Evolutionary conservation across 2,329 filamentous ascomycete genomes (phyloP), one percentile per base, ranked within the genome.

Genomic region (Diaporthe aspalathi): DNA sequence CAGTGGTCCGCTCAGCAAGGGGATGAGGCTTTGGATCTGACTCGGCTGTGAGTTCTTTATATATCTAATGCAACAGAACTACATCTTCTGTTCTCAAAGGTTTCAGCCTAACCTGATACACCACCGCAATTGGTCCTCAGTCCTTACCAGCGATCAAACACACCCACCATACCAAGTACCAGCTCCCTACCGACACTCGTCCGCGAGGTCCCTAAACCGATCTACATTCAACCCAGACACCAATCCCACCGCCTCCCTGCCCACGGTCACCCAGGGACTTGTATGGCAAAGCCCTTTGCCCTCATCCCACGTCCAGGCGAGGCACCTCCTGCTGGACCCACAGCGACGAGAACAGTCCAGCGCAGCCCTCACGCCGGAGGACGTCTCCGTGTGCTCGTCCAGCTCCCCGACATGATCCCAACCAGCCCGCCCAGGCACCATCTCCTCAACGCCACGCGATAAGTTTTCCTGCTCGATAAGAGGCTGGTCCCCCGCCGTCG

Each of bases 291-390:
- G 75, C 73, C 78, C 76, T 16, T 72, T 77, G 27, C 74, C 76
- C 60, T 80, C 77, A 35, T 87, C 82, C 79, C 83, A 88, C 35
- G 82, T 83, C 87, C 87, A 89, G 27, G 87, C 86, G 71, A 89
- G 76, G 72, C 86, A 88, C 72, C 77, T 76, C 12, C 14, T 22
- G 2, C 32, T 27, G 16, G 20, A 27, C 27, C 80, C 76, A 78
- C 86, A 88, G 45, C 82, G 79, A n/a, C 77, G 76, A 70, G 82
- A 74, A 74, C 87, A 88, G 32, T 79, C 80, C 38, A 82, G 81
- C 12, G 83, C 80, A 53, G 78, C 80, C 52, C 75, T 75, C 14
- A 85, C 78, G 45, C 79, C 76, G 14, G 76, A 74, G 72, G 83
- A 79, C 14, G 80, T 81, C 66, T 77, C 82, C 45, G 80, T 81